Evolutionary conservation across 2,329 filamentous ascomycete species (phyloP).

Genomic region (Ceratocystis variospora): DNA sequence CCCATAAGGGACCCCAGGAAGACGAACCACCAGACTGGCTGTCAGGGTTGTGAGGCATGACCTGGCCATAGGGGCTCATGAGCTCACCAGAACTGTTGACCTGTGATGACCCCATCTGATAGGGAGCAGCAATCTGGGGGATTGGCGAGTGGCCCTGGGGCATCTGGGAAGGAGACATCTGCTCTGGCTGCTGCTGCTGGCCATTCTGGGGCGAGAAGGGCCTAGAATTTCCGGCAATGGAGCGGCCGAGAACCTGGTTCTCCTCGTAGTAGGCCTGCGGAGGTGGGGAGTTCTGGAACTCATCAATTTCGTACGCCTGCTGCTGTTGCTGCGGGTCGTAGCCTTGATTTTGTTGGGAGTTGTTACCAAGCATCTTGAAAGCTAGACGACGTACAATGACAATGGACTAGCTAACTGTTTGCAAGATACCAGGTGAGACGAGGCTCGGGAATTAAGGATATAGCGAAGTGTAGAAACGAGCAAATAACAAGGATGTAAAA

Average conservation of each 20-base stretch:
- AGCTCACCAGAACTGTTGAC: conserved; percentile 12
- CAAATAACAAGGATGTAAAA: background rate
- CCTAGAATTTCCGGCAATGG: conserved; percentile 23
- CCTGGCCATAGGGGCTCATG: conserved; percentile 17
- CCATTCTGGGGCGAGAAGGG: conserved; percentile 16
- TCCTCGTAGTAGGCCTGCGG: conserved; percentile 24
- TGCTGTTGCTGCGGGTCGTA: conserved; percentile 22
- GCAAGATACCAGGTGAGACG: background rate
- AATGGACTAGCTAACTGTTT: background rate
- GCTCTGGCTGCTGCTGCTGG: conserved; percentile 19
- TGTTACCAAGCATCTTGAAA: conserved; percentile 28
- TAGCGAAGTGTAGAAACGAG: background rate
- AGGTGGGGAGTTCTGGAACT: conserved; percentile 19
- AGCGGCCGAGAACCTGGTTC: conserved; percentile 22
- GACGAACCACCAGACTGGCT: conserved; percentile 10
- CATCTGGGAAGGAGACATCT: conserved; percentile 19
- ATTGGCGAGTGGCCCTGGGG: conserved; percentile 22
- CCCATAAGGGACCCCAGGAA: conserved; percentile 17
- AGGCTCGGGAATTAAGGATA: background rate
- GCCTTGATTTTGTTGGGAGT: conserved; percentile 24
- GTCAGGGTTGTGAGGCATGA: conserved; percentile 11
- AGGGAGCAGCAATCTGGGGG: conserved; percentile 14
- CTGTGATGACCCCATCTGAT: conserved; percentile 10
- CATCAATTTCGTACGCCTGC: conserved; percentile 20
- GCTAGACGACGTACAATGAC: background rate